A percentile compares a stretch with the other conserved stretches of the same genome.
Evolutionary conservation across 2,329 filamentous ascomycete genomes (phyloP).

Genomic region (Bipolaris sorokiniana): DNA sequence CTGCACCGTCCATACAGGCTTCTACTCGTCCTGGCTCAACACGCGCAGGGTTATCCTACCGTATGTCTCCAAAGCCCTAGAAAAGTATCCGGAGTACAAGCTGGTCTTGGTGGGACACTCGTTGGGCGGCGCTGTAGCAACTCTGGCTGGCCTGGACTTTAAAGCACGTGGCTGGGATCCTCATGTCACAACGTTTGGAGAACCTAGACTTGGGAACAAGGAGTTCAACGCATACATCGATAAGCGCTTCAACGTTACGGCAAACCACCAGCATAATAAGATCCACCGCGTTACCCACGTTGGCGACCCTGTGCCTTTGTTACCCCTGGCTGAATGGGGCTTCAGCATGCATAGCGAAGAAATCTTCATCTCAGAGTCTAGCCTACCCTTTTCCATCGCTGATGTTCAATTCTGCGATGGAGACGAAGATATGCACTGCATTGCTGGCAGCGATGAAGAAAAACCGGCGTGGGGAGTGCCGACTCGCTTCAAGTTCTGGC

Average conservation of each 20-base stretch:
- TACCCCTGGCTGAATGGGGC: conserved; percentile 87
- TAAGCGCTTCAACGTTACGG: conserved; percentile 52
- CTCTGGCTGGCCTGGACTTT: conserved; percentile 84
- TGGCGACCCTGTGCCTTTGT: conserved; percentile 84
- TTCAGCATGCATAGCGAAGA: conserved; percentile 86
- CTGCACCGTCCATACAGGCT: conserved; percentile 92
- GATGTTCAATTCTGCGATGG: conserved; percentile 78
- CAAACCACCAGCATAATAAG: conserved; percentile 28
- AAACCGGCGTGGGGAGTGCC: conserved; percentile 49
- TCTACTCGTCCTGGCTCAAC: conserved; percentile 81
- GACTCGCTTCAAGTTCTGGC: conserved; percentile 79
- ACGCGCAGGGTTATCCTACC: conserved; percentile 74
- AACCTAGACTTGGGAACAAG: conserved; percentile 70
- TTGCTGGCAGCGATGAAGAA: conserved; percentile 60
- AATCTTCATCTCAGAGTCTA: conserved; percentile 77
- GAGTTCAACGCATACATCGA: conserved; percentile 62
- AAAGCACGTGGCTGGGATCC: conserved; percentile 77
- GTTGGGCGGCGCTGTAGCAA: conserved; percentile 88
- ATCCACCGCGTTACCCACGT: conserved; percentile 85
- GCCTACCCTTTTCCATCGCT: conserved; percentile 68
- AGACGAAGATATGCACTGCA: conserved; percentile 73
- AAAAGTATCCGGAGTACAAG: conserved; percentile 71
- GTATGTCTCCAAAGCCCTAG: conserved; percentile 64
- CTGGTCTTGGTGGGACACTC: conserved; percentile 88
- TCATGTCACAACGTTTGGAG: conserved; percentile 87